Evolutionary conservation across 2,329 filamentous ascomycete genomes (phyloP), one percentile per base, ranked within the genome.

Genomic region (Elsinoe arachidis): DNA sequence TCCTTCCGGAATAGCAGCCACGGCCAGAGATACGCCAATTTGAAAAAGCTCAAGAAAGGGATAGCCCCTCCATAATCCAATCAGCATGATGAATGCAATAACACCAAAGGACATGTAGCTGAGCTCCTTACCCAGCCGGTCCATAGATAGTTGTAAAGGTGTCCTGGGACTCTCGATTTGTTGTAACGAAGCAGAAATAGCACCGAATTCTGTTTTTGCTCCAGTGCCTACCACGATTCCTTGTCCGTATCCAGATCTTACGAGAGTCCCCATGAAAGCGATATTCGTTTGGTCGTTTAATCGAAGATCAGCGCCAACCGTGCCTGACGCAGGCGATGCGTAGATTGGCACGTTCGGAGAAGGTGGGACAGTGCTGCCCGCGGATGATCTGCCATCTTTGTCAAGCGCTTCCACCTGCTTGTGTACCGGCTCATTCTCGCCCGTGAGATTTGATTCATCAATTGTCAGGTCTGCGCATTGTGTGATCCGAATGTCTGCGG

Each of bases 211-310:
- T 0, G 95, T 99, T 59, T 88, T 84, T 33, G 88, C 87, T 57
- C 95, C 95, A 5, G 93, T 99, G 7, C 91, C 90, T 69, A 96
- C 95, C n/a, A 99, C 93, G 63, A 99, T 86, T 43, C 93, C 93
- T 70, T 96, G 91, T 0, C 93, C 93, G 67, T 99, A 87, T 10
- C 93, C 93, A 35, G 92, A 96, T 63, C 92, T 89, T 34, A 99
- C 90, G 62, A 99, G 73, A 2, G 93, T 99, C 26, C 93, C 93
- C 91, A 99, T 97, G 70, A 96, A 97, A 1, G 91, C 93, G 69
- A 99, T 91, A 66, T 99, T 97, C 65, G 87, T 88, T 64, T 86
- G 83, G 56, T 87, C 86, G 61, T 87, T 88, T 53, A 87, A 74
- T 51, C 83, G 79, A 44, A 88, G 80, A 63, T 87, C 85, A 26